A percentile compares a stretch with the other conserved stretches of the same genome.
These are phyloP conservation scores for Cladosporium sp. DNA, from an alignment of 2,329 filamentous ascomycete genomes.

Conservation along the genomic window DNA sequence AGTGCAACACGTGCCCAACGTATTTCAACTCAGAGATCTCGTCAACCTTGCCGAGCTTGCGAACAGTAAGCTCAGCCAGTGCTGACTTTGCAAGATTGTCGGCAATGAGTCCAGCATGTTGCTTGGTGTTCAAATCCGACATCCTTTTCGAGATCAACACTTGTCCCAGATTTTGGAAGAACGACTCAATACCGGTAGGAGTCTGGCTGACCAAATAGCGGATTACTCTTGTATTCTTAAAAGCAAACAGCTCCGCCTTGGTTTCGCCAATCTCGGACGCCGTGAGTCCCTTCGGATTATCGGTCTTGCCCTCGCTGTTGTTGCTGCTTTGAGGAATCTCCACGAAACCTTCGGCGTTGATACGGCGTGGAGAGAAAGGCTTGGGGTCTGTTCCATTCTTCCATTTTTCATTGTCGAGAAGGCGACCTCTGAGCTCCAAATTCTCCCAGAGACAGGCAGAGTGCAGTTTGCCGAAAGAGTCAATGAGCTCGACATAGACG, in stretches of 20 bases:
- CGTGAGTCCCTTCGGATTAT: constrained; percentile 9
- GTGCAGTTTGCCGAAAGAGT: constrained; percentile 72
- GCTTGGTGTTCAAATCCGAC: constrained; percentile 59
- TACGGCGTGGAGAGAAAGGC: constrained; percentile 24
- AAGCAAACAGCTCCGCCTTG: constrained; percentile 32
- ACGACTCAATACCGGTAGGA: constrained; percentile 73
- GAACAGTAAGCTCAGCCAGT: constrained; percentile 25
- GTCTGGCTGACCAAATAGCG: constrained; percentile 74
- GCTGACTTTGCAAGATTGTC: constrained; percentile 61
- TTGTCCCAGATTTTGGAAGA: constrained; percentile 83
- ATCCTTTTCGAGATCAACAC: constrained; percentile 68
- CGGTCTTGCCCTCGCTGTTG: constrained; percentile 6
- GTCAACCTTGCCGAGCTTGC: constrained; percentile 20
- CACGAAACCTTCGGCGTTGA: constrained; percentile 27
- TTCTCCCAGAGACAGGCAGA: constrained; percentile 82
- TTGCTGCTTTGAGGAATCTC: constrained; percentile 21
- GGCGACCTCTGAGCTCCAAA: constrained; percentile 65
- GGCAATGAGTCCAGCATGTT: constrained; percentile 58
- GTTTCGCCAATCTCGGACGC: constrained; percentile 12
- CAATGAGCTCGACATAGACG: constrained; percentile 70
- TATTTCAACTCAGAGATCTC: constrained; percentile 24
- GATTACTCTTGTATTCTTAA: constrained; percentile 75
- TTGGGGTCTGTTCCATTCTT: constrained; percentile 42
- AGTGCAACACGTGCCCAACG: constrained; percentile 20
- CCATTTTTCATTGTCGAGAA: constrained; percentile 68